Evolutionary conservation across 352 stramenopile genomes (phyloP).

Genomic region (Phytophthora idaei): DNA sequence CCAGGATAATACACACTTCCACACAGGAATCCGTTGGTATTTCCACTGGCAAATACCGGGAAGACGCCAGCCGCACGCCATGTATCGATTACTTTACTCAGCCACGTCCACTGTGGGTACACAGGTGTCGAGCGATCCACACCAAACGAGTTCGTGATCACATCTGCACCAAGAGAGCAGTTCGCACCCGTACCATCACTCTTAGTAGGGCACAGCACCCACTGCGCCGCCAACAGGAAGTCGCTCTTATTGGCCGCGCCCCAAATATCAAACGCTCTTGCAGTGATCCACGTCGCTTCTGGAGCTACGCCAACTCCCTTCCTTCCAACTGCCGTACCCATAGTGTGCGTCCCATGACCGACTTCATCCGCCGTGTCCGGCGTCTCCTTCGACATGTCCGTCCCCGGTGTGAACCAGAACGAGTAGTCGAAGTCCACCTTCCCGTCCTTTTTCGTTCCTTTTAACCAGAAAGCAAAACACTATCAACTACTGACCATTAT

Average conservation of each 20-base stretch:
- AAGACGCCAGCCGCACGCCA: slow-evolving; percentile 59
- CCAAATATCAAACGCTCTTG: slow-evolving; percentile 64
- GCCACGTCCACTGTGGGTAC: slow-evolving; percentile 61
- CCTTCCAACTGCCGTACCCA: slow-evolving; percentile 59
- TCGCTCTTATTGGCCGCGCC: slow-evolving; percentile 71
- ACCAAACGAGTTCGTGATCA: slow-evolving; percentile 75
- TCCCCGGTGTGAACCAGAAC: slow-evolving; percentile 66
- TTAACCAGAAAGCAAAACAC: slow-evolving; percentile 7
- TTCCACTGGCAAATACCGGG: slow-evolving; percentile 70
- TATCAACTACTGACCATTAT: neutral
- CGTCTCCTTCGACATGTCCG: slow-evolving; percentile 59
- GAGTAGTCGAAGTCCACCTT: slow-evolving; percentile 66
- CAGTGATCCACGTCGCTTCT: slow-evolving; percentile 70
- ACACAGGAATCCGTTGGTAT: slow-evolving; percentile 77
- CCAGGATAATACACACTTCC: slow-evolving; percentile 73
- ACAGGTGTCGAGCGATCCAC: slow-evolving; percentile 50
- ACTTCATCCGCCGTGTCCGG: slow-evolving; percentile 71
- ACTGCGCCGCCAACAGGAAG: slow-evolving; percentile 70
- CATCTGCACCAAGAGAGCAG: slow-evolving; percentile 63
- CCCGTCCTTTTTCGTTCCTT: slow-evolving; percentile 33
- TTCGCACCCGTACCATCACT: slow-evolving; percentile 48
- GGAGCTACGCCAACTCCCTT: slow-evolving; percentile 68
- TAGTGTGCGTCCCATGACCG: slow-evolving; percentile 73
- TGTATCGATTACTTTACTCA: slow-evolving; percentile 58
- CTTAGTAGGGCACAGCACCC: slow-evolving; percentile 69